Evolutionary conservation across 208 protist species (phyloP).

Genomic region (Crithidia fasciculata): DNA sequence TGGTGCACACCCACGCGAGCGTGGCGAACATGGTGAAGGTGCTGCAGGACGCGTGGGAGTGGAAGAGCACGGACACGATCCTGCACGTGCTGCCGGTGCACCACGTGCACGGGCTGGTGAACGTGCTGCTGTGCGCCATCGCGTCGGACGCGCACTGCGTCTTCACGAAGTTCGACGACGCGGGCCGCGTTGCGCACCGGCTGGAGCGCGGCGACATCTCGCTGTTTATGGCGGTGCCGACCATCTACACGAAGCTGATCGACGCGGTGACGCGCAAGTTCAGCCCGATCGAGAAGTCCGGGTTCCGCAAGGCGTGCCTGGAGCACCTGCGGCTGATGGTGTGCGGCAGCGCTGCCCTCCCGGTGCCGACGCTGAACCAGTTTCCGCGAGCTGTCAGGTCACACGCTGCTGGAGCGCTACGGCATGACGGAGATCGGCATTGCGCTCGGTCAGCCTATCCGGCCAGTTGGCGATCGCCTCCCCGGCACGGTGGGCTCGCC

Average conservation of each 20-base stretch:
- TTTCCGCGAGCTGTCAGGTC: slow-evolving; percentile 91
- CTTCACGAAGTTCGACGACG: slow-evolving; percentile 79
- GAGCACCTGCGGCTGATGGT: slow-evolving; percentile 93
- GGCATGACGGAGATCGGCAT: slow-evolving; percentile 98
- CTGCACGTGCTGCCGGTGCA: slow-evolving; percentile 95
- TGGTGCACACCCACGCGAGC: slow-evolving; percentile 91
- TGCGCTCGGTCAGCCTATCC: slow-evolving; percentile 92
- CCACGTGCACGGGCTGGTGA: slow-evolving; percentile 97
- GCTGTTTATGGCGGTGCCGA: slow-evolving; percentile 98
- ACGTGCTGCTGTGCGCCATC: slow-evolving; percentile 89
- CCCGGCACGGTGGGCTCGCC: slow-evolving; percentile 91
- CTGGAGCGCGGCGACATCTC: slow-evolving; percentile 80
- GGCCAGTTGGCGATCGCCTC: slow-evolving; percentile 57
- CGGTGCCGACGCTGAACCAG: slow-evolving; percentile 83
- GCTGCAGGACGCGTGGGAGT: slow-evolving; percentile 91
- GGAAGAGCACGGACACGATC: slow-evolving; percentile 86
- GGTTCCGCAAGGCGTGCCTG: slow-evolving; percentile 49
- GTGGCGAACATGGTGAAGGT: slow-evolving; percentile 83
- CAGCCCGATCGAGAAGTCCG: slow-evolving; percentile 49
- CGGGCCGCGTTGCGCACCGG: slow-evolving; percentile 64
- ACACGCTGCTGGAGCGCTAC: slow-evolving; percentile 95
- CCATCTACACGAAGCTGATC: slow-evolving; percentile 95
- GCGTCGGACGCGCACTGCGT: slow-evolving; percentile 82
- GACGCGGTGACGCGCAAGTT: slow-evolving; percentile 48
- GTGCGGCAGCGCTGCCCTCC: slow-evolving; percentile 94